Conservation (phyloP, 257 asterid species). For the Scutellaria barbata region DNA sequence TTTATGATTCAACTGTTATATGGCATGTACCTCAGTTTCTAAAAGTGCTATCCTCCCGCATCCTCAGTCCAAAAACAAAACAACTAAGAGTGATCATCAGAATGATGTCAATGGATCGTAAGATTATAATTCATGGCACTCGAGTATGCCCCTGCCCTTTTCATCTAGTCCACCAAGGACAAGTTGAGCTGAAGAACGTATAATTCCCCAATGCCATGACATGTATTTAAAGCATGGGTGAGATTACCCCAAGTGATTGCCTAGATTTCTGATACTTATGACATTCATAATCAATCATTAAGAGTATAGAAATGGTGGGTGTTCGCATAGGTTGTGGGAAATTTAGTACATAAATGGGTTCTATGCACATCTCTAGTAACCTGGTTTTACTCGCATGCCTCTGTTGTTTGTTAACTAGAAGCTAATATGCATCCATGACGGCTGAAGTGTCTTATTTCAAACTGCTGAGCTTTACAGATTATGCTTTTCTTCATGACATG, state of each 20-base stretch:
- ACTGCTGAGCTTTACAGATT: neutral
- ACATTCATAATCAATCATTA: neutral
- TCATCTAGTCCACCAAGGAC: neutral
- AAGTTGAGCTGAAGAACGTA: neutral
- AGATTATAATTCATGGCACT: neutral
- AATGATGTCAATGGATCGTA: neutral
- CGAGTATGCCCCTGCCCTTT: neutral
- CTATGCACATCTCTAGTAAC: neutral
- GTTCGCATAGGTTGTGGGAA: neutral
- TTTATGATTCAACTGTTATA: conserved; percentile 6
- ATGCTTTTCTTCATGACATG: conserved; percentile 11
- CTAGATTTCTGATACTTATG: neutral
- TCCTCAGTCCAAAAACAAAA: neutral
- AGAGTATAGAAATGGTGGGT: neutral
- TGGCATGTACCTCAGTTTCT: conserved; percentile 8
- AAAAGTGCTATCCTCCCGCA: neutral
- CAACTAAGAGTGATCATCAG: conserved; percentile 12
- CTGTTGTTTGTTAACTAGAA: neutral
- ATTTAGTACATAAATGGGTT: neutral
- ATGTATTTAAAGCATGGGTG: conserved; percentile 5
- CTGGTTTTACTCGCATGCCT: neutral
- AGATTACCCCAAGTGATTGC: neutral
- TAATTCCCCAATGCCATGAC: neutral
- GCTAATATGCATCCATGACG: conserved; percentile 18
- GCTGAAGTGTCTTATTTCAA: neutral